Percentiles rank a stretch among this genome's conserved stretches.
Conservation (phyloP, 2,329 filamentous ascomycete genomes). For the Aspergillus persii region DNA sequence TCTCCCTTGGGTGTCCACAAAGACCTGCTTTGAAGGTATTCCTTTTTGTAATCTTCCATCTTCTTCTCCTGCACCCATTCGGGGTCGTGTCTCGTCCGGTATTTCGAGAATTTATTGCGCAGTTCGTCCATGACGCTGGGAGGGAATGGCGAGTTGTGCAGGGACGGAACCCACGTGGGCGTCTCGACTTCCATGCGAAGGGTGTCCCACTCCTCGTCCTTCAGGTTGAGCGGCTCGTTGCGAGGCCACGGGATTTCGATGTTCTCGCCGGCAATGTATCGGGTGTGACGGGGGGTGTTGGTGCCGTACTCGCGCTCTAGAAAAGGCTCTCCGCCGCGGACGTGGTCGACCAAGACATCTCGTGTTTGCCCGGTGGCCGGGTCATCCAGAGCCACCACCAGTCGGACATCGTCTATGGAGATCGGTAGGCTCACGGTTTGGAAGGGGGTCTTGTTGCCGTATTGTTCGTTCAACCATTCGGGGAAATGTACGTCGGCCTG, state of each 20-base stretch:
- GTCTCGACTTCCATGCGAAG: constrained; percentile 71
- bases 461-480: constrained; percentile 35
- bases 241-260: constrained; percentile 75
- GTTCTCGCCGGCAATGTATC: constrained; percentile 68
- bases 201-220: constrained; percentile 67
- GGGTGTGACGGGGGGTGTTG: constrained; percentile 39
- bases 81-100: constrained; percentile 75
- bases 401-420: constrained; percentile 70
- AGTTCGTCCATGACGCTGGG: constrained; percentile 77
- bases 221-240: constrained; percentile 47
- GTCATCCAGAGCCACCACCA: constrained; percentile 74
- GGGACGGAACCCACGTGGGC: constrained; percentile 72
- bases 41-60: constrained; percentile 53
- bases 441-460: constrained; percentile 41
- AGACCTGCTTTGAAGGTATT: constrained; percentile 44
- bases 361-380: constrained; percentile 61
- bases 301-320: constrained; percentile 51
- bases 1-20: constrained; percentile 51
- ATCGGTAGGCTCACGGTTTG: constrained; percentile 56
- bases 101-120: constrained; percentile 75
- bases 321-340: constrained; percentile 55
- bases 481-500: constrained; percentile 46
- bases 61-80: constrained; percentile 68
- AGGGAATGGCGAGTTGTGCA: constrained; percentile 77
- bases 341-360: constrained; percentile 75